phyloP scores from a whole-genome alignment of 1,284 basidiomycete genomes.

The Puccinia polysora region DNA sequence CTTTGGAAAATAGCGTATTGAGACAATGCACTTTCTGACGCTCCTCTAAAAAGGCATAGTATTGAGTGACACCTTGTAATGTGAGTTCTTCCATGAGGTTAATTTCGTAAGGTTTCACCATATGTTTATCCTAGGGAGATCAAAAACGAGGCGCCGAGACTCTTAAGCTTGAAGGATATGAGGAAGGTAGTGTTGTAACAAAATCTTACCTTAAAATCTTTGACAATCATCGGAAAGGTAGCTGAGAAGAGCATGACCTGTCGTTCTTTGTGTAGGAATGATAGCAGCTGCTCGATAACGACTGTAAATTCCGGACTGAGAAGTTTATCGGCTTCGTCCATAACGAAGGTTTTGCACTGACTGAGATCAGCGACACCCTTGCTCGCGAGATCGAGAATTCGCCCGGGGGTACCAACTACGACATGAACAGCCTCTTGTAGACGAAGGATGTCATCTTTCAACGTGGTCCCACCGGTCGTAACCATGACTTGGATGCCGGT shows the following conservation, averaged over 20 bases:
- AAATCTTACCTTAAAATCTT: slow-evolving; percentile 95
- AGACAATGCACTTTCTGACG: slow-evolving; percentile 98
- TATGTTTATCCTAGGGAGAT: slow-evolving; percentile 78
- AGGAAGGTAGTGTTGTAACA: no score
- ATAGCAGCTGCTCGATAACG: slow-evolving; percentile 92
- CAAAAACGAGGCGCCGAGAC: slow-evolving; percentile 15
- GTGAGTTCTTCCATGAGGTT: slow-evolving; percentile 99
- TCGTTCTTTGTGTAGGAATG: slow-evolving; percentile 74
- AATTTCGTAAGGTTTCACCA: slow-evolving; percentile 93
- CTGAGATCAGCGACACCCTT: slow-evolving; percentile 90
- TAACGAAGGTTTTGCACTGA: slow-evolving; percentile 91
- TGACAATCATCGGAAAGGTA: slow-evolving; percentile 97
- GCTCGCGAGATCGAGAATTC: slow-evolving; percentile 89
- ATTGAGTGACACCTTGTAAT: slow-evolving; percentile 95
- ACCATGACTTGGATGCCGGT: slow-evolving; percentile 97
- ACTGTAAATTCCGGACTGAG: slow-evolving; percentile 96
- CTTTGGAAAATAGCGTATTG: slow-evolving; percentile 94
- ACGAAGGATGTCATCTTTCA: slow-evolving; percentile 95
- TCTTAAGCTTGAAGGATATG: no score
- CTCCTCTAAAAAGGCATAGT: slow-evolving; percentile 98
- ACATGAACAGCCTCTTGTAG: slow-evolving; percentile 87
- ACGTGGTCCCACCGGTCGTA: slow-evolving; percentile 93
- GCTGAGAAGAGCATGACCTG: slow-evolving; percentile 99
- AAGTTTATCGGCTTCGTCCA: slow-evolving; percentile 99
- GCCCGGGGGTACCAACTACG: slow-evolving; percentile 91